Evolutionary conservation across 495 filamentous ascomycete species (phyloP).

Genomic region (Penicillium verhagenii): DNA sequence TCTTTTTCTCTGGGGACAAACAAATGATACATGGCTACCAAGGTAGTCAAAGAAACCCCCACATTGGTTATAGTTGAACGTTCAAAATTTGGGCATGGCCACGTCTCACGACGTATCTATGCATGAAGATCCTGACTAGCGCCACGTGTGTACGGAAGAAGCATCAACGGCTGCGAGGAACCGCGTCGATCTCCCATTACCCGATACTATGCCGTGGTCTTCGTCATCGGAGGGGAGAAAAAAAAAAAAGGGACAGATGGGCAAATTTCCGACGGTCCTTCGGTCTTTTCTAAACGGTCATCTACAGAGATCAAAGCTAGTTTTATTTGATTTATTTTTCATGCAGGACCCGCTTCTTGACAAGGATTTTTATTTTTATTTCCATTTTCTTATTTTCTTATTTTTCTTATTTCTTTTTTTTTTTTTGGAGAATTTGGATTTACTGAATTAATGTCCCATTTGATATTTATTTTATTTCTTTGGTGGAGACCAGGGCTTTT

Average conservation of each 20-base stretch:
- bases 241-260: conserved; percentile 8
- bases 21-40: too few species aligned
- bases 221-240: conserved; percentile 1
- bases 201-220: conserved; percentile 23
- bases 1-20: not conserved
- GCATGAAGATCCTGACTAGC: conserved; percentile 48
- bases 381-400: not conserved
- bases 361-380: conserved; percentile 9
- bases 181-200: conserved; percentile 44
- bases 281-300: conserved; percentile 18
- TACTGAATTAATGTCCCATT: not conserved
- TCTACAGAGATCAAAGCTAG: conserved; percentile 19
- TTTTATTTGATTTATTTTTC: not conserved
- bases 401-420: conserved; percentile 1
- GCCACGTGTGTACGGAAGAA: conserved; percentile 43
- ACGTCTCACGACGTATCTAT: conserved; percentile 23
- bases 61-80: not conserved
- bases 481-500: not conserved
- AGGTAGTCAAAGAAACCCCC: not conserved
- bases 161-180: conserved; percentile 47
- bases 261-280: conserved; percentile 16
- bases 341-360: conserved; percentile 30
- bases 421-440: too few species aligned
- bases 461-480: not conserved
- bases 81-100: not conserved